Percentiles rank a stretch among this genome's conserved stretches.
Evolutionary conservation across 1,284 basidiomycete genomes (phyloP).

Genomic region (Trichosporon ovoides): DNA sequence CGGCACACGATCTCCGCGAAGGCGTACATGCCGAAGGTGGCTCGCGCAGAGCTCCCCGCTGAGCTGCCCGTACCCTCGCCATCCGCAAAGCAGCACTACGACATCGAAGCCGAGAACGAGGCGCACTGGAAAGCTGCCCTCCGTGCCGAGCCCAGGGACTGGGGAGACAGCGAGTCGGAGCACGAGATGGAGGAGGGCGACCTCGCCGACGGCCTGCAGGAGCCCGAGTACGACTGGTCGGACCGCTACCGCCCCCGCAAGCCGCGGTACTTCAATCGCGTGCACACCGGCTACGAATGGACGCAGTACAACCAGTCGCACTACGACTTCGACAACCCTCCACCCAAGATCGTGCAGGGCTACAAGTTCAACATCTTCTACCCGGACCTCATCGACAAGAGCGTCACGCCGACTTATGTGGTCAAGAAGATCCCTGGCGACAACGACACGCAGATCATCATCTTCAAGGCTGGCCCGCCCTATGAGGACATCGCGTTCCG

Average conservation of each 20-base stretch:
- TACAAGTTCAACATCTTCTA: slow-evolving; percentile 71
- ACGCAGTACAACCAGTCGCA: slow-evolving; percentile 99
- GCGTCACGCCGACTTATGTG: slow-evolving; percentile 90
- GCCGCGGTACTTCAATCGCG: slow-evolving; percentile 97
- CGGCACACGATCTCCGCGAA: background rate
- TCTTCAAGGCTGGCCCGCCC: slow-evolving; percentile 94
- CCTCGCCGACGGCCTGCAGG: slow-evolving; percentile 63
- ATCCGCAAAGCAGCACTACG: background rate
- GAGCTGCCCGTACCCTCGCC: slow-evolving; percentile 24
- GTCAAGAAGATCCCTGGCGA: slow-evolving; percentile 87
- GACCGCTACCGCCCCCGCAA: slow-evolving; percentile 99
- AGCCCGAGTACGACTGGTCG: slow-evolving; percentile 83
- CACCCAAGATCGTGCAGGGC: slow-evolving; percentile 95
- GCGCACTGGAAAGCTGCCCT: slow-evolving; percentile 67
- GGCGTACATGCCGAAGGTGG: slow-evolving; percentile 63
- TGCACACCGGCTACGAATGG: slow-evolving; percentile 99
- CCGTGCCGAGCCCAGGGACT: slow-evolving; percentile 33
- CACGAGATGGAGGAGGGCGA: slow-evolving; percentile 61
- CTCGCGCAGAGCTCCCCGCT: slow-evolving; percentile 61
- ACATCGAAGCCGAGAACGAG: slow-evolving; percentile 72
- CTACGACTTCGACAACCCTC: slow-evolving; percentile 96
- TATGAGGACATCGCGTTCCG: slow-evolving; percentile 99
- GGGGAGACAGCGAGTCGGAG: slow-evolving; percentile 56
- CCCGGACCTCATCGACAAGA: slow-evolving; percentile 65
- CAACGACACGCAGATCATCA: slow-evolving; percentile 85